A percentile compares a stretch with the other conserved stretches of the same genome.
Evolutionary conservation across 495 filamentous ascomycete species (phyloP).

Genomic region (Lepraria neglecta): DNA sequence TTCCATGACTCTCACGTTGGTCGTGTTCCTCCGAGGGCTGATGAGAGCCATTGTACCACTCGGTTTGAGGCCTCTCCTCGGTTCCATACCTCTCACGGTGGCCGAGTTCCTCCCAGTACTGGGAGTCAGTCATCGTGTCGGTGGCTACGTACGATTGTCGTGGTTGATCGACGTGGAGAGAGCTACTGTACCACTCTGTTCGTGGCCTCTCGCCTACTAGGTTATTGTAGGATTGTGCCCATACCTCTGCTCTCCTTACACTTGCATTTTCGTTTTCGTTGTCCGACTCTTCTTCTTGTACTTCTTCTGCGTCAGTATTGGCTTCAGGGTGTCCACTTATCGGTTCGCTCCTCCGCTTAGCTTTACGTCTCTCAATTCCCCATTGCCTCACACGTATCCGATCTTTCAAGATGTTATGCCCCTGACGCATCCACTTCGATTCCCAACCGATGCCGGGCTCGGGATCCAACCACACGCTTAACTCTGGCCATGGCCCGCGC

Average conservation of each 20-base stretch:
- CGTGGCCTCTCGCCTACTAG: not conserved
- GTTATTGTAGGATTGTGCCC: not conserved
- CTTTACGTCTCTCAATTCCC: not conserved
- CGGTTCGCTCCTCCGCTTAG: not conserved
- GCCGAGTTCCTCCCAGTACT: too few relatives aligned
- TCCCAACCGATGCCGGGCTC: conserved; percentile 9
- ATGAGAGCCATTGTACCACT: not conserved
- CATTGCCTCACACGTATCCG: not conserved
- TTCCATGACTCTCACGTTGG: too few relatives aligned
- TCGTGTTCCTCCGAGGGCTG: not conserved
- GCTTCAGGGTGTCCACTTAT: not conserved
- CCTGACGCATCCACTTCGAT: not conserved
- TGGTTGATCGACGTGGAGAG: not conserved
- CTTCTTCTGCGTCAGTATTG: not conserved
- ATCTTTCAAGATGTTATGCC: not conserved
- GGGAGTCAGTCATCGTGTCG: too few relatives aligned
- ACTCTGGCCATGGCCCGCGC: not conserved
- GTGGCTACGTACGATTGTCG: not conserved
- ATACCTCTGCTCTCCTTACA: not conserved
- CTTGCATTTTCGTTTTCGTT: not conserved
- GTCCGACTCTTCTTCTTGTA: not conserved
- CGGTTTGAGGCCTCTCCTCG: not conserved
- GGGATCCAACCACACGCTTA: conserved; percentile 12
- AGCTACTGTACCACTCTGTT: not conserved
- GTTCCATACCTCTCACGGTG: too few relatives aligned